phyloP scores from a whole-genome alignment of 2,329 filamentous ascomycete species.

The Fusarium sp. region DNA sequence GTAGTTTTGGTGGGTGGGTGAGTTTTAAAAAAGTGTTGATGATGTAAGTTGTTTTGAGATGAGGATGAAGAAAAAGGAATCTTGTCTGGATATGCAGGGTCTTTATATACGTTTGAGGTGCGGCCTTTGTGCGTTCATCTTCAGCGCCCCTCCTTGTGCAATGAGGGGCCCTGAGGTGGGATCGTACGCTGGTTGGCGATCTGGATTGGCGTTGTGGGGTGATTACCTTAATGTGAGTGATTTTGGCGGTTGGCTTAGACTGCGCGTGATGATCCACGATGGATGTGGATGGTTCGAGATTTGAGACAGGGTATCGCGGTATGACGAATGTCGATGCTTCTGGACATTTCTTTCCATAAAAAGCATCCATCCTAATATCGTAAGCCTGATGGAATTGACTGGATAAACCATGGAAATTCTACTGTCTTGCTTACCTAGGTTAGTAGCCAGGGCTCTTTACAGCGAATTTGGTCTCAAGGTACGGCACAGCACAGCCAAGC shows the following conservation, averaged over 20 bases:
- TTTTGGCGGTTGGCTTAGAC: conserved; percentile 40
- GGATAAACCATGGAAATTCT: too few relatives aligned
- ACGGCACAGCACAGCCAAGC: not conserved
- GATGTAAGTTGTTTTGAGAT: conserved; percentile 22
- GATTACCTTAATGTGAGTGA: conserved; percentile 41
- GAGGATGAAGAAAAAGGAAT: conserved; percentile 4
- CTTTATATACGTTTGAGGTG: conserved; percentile 48
- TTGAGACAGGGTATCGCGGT: conserved; percentile 14
- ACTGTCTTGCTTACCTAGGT: not conserved
- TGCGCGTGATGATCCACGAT: conserved; percentile 28
- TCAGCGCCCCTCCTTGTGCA: conserved; percentile 24
- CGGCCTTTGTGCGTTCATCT: conserved; percentile 39
- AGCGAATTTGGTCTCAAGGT: not conserved
- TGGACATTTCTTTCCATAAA: not conserved
- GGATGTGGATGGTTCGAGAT: conserved; percentile 36
- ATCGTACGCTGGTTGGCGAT: conserved; percentile 35
- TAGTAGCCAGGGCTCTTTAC: too few relatives aligned
- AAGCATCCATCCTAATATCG: too few relatives aligned
- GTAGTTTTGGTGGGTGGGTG: conserved; percentile 17
- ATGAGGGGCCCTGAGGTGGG: conserved; percentile 28
- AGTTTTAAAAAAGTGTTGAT: not conserved
- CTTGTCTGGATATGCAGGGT: conserved; percentile 28
- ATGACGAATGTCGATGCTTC: conserved; percentile 14
- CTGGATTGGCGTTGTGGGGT: conserved; percentile 31
- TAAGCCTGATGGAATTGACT: too few relatives aligned